Base-by-base conservation (phyloP, 805 yeast genomes). In the Scheffersomyces ergatensis region DNA sequence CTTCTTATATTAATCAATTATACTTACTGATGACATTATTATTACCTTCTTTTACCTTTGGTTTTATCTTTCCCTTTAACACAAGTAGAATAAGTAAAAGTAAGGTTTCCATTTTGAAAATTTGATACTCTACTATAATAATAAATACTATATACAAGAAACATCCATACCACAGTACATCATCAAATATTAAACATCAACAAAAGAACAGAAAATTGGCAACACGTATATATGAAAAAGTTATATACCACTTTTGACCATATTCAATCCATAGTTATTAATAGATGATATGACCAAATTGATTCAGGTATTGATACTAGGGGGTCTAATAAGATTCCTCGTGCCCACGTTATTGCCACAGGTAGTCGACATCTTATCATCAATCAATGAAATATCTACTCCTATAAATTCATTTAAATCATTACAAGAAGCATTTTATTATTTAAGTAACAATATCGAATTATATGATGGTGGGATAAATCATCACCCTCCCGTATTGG, bases 381-480 rank as follows among this genome's bases (percentile, higher is more conserved):
- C 67, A 8, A 53, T 81, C 2, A 82, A 81, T 5, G 80, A 84
- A 47, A 67, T 85, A 35, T 72, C 89, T 15, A 85, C 96, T 0
- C 89, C 95, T 0, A 67, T 85, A 4, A 76, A 85, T 40, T 83
- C 93, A 27, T 85, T 74, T 62, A 73, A 79, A 40, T 65, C 73
- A 31, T 62, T 69, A 33, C 58, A 54, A 42, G 73, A 65, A 40
- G 67, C 70, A 4, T 64, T 85, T 9, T 86, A 76, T 49, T 71
- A 86, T 37, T 62, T 78, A 40, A 58, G 69, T 3, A 75, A 81
- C 50, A 72, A 71, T 16, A 67, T 85, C 37, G 73, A 81, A 35
- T 80, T 89, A 7, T 92, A 89, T 54, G 79, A 79, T 45, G 97
- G 97, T 8, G 95, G 95, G 18, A 80, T 89, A 14, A 83, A 84